Evolutionary conservation across 768 basidiomycete genomes (phyloP), one percentile per base, ranked within the genome.

Genomic region (Mycena filopes): DNA sequence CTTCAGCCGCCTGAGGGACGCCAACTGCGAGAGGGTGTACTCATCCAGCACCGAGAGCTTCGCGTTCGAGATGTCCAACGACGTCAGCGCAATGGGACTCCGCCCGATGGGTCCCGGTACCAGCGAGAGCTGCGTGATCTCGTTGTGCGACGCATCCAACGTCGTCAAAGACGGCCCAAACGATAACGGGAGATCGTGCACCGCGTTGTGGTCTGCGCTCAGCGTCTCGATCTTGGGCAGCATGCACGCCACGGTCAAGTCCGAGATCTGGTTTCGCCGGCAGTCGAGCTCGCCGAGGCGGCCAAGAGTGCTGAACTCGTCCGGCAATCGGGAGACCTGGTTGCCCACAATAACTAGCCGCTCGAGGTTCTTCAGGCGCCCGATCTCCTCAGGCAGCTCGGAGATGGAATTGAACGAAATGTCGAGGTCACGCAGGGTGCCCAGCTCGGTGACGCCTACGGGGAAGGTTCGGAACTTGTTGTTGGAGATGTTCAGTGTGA

Each of bases 401-500:
- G 86, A 83, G 62, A 99, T 89, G 75, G 84, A 87, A 80, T 99
- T 99, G 83, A 98, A 98, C 0, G 98, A 99, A 41, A 98, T 83
- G 72, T 99, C 96, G 21, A 99, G 88, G 70, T 96, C 94, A 40
- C 85, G 80, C 21, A 99, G 86, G n/a, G 80, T 84, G 6, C 81
- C 77, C 72, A 99, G 86, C 65, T 90, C 82, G 75, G 86, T 89
- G 28, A 99, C 85, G 38, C 92, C 92, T 0, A 80, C 68, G 0
- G 97, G 97, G 54, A 99, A 83, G 9, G 72, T 73, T 29, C 84
- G 85, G 76, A 98, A 95, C 75, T 95, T 94, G 83, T 99, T 99
- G 78, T 98, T 98, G 57, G 96, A 97, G 62, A 99, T 91, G 78
- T 98, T 97, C 67, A 99, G 85, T 26, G 87, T 87, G 51, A 86